Percentiles rank a stretch among this genome's conserved stretches.
Conservation (phyloP, 169 alveolate genomes). For the Miamiensis avidus region DNA sequence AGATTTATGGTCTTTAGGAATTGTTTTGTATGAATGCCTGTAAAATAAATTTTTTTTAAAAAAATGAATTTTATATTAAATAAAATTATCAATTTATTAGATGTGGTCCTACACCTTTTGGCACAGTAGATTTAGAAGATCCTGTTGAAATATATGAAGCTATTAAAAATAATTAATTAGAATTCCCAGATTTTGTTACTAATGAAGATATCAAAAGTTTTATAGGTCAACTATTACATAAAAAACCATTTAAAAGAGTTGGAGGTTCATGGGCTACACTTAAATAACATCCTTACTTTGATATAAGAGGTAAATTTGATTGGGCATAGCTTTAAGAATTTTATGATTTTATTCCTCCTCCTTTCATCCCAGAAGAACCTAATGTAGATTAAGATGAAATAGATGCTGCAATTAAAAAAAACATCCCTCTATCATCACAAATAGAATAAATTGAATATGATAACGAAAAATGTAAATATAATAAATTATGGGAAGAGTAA, state of each 20-base stretch:
- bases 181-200: neutral
- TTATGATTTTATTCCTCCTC: neutral
- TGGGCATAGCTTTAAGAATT: neutral
- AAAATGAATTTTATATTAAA: too few species aligned
- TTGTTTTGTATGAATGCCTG: slow-evolving; percentile 67
- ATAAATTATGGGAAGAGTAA: neutral
- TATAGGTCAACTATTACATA: neutral
- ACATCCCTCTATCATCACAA: too few species aligned
- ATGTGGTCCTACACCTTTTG: neutral
- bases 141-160: neutral
- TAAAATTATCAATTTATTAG: neutral
- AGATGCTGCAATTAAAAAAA: neutral
- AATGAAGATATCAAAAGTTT: neutral
- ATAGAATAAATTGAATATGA: neutral
- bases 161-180: too few species aligned
- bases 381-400: neutral
- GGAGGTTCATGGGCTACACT: neutral
- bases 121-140: neutral
- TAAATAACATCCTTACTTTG: neutral
- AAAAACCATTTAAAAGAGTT: neutral
- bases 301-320: neutral
- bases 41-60: neutral
- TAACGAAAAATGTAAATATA: neutral
- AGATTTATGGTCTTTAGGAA: slow-evolving; percentile 80
- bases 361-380: neutral